phyloP scores from a whole-genome alignment of 345 rosid genomes.

The Populus pruinosa region DNA sequence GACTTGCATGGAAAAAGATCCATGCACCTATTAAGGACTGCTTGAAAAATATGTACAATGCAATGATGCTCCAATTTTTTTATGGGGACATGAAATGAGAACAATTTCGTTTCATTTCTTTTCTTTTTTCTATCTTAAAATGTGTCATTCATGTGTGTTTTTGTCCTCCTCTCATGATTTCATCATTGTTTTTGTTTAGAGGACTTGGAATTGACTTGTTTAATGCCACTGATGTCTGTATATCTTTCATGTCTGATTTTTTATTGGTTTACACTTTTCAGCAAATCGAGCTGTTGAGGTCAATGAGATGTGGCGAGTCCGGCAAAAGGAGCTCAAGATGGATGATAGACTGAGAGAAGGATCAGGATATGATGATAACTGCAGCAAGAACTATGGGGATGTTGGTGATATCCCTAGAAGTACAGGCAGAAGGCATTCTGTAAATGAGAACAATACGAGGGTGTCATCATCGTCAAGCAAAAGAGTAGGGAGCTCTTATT shows the following conservation, averaged over 20 bases:
- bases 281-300: conserved; percentile 84
- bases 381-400: conserved; percentile 26
- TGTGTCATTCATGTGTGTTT: background rate
- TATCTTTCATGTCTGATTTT: background rate
- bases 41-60: background rate
- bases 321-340: conserved; percentile 69
- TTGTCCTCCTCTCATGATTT: background rate
- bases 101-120: background rate
- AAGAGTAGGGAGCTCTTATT: conserved; percentile 25
- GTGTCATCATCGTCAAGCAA: conserved; percentile 42
- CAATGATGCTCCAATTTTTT: background rate
- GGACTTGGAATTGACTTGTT: background rate
- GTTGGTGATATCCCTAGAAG: conserved; percentile 21
- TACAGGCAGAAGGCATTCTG: conserved; percentile 25
- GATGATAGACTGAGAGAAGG: conserved; percentile 42
- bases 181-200: background rate
- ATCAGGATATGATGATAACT: conserved; percentile 36
- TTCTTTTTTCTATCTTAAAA: background rate
- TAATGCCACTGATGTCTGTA: background rate
- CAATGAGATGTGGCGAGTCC: conserved; percentile 78
- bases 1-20: background rate
- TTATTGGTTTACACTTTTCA: conserved; percentile 18
- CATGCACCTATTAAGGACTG: background rate
- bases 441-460: conserved; percentile 21
- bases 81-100: background rate